A percentile compares a stretch with the other conserved stretches of the same genome.
phyloP scores from a whole-genome alignment of 148 eudicot species.

The Spergularia bocconei region DNA sequence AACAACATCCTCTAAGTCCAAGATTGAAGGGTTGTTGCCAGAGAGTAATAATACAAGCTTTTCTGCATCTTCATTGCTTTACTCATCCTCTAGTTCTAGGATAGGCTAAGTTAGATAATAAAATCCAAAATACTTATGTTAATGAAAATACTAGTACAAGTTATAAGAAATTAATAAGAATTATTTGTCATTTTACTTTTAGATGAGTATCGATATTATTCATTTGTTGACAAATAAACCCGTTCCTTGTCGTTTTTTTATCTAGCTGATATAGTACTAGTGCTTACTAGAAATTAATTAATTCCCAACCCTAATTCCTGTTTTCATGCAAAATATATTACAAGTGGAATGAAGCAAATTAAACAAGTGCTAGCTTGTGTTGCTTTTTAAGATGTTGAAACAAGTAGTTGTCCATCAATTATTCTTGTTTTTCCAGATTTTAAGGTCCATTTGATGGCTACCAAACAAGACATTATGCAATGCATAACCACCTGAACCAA shows the following conservation, averaged over 20 bases:
- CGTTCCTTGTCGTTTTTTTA: no score
- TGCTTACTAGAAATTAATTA: no score
- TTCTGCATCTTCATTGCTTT: slow-evolving; percentile 69
- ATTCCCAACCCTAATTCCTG: no score
- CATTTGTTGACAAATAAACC: no score
- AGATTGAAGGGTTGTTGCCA: slow-evolving; percentile 27
- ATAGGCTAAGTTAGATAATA: slow-evolving; percentile 22
- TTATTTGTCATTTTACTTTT: neutral
- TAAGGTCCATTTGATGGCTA: slow-evolving; percentile 24
- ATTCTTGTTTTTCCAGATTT: slow-evolving; percentile 27
- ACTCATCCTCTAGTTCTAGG: slow-evolving; percentile 46
- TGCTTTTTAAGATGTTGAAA: slow-evolving; percentile 16
- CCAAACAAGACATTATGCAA: neutral
- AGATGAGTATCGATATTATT: no score
- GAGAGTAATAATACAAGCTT: slow-evolving; percentile 59
- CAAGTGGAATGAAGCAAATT: slow-evolving; percentile 27
- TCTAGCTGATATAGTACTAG: no score
- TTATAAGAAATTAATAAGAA: neutral
- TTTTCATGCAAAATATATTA: no score
- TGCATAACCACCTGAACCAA: slow-evolving; percentile 11
- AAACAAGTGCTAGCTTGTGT: slow-evolving; percentile 29
- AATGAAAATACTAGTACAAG: neutral
- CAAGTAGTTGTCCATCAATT: slow-evolving; percentile 12
- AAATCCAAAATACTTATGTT: neutral
- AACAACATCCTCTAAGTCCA: slow-evolving; percentile 34